phyloP scores from a whole-genome alignment of 192 early-diverging fungal species.

The Mortierella alpina region DNA sequence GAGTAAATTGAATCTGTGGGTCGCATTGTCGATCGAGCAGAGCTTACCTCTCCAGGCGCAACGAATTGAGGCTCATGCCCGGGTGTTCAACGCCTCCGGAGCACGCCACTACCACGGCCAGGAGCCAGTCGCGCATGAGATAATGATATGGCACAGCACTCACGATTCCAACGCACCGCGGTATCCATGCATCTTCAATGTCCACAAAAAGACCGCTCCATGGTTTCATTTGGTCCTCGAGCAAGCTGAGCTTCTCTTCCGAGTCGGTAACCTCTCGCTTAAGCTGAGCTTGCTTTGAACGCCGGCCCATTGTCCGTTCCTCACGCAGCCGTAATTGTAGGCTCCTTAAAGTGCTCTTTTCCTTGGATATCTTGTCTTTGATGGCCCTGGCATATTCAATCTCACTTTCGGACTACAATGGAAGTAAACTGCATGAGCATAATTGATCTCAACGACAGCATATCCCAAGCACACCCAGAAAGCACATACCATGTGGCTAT shows the following conservation, averaged over 20 bases:
- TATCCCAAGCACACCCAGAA: background rate
- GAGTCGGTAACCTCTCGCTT: conserved; percentile 54
- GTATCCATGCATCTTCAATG: conserved; percentile 73
- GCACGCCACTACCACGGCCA: conserved; percentile 65
- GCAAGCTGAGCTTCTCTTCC: conserved; percentile 78
- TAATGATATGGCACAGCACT: conserved; percentile 81
- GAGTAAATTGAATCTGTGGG: background rate
- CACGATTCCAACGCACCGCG: conserved; percentile 73
- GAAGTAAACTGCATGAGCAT: too few species aligned
- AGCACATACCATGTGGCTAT: conserved; percentile 20
- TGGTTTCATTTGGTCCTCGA: conserved; percentile 70
- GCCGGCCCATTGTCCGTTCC: conserved; percentile 29
- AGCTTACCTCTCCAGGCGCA: conserved; percentile 69
- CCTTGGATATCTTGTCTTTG: conserved; percentile 31
- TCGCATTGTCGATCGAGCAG: background rate
- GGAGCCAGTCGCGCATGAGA: conserved; percentile 81
- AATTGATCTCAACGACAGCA: too few species aligned
- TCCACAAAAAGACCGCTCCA: conserved; percentile 66
- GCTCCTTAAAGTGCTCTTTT: conserved; percentile 8
- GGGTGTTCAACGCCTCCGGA: conserved; percentile 63
- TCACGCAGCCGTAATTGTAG: conserved; percentile 24
- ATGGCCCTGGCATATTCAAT: conserved; percentile 42
- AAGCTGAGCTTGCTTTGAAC: conserved; percentile 21
- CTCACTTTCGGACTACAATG: conserved; percentile 42
- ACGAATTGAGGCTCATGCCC: conserved; percentile 36